Conservation (phyloP, 495 filamentous ascomycete species). For the Haplographium delicatum region DNA sequence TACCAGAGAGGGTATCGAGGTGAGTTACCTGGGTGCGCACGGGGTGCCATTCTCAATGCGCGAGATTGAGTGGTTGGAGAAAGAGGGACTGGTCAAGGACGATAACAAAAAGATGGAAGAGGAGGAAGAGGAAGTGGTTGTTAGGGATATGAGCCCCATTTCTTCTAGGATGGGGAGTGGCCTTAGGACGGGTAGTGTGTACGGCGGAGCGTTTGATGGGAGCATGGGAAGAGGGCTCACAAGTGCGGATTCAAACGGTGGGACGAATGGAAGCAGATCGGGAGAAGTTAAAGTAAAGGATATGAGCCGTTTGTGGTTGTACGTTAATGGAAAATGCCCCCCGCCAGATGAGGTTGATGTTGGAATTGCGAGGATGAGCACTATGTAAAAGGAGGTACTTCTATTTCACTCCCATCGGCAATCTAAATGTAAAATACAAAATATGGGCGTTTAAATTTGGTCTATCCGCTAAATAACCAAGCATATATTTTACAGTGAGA, state of each 20-base stretch:
- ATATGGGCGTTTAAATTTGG: neutral
- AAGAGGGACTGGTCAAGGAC: too few relatives aligned
- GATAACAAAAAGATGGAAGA: too few relatives aligned
- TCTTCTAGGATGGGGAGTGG: slow-evolving; percentile 17
- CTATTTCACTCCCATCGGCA: neutral
- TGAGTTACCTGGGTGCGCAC: slow-evolving; percentile 15
- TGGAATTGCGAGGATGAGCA: slow-evolving; percentile 21
- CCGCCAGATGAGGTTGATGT: slow-evolving; percentile 18
- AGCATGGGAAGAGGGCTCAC: neutral
- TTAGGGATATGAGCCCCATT: slow-evolving; percentile 34
- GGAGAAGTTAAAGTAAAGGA: slow-evolving; percentile 48
- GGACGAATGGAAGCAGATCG: slow-evolving; percentile 12
- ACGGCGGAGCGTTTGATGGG: slow-evolving; percentile 17
- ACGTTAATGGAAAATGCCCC: slow-evolving; percentile 64
- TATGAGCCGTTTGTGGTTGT: slow-evolving; percentile 68
- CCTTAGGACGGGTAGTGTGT: too few relatives aligned
- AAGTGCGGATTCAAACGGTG: slow-evolving; percentile 21
- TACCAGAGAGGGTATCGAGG: slow-evolving; percentile 17
- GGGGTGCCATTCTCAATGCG: slow-evolving; percentile 24
- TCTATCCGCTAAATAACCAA: neutral
- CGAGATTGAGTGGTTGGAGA: neutral
- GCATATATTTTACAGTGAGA: too few relatives aligned
- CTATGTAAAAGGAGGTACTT: neutral
- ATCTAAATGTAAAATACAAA: neutral
- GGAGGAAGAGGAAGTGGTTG: slow-evolving; percentile 32